phyloP scores from a whole-genome alignment of 202 grass and related monocot species.

The Eragrostis tef region DNA sequence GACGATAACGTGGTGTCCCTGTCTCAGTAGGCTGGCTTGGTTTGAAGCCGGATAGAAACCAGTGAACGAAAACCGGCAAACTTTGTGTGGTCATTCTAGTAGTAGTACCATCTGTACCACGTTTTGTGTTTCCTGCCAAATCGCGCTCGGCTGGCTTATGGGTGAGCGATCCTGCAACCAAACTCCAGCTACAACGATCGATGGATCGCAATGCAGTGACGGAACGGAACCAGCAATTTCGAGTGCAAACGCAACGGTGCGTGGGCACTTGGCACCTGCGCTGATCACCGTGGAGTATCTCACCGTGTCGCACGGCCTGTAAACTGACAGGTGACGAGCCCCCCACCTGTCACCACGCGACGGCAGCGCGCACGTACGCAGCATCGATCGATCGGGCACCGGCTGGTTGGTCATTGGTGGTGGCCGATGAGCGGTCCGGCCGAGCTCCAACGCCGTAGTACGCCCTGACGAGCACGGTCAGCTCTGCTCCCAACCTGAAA shows the following conservation, averaged over 20 bases:
- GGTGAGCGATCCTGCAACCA: background rate
- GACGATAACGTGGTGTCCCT: background rate
- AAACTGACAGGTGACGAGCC: too few relatives aligned
- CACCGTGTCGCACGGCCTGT: too few relatives aligned
- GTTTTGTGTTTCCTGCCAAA: background rate
- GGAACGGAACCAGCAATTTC: too few relatives aligned
- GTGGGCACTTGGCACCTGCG: too few relatives aligned
- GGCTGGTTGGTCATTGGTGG: background rate
- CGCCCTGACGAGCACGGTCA: slow-evolving; percentile 13
- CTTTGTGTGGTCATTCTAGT: background rate
- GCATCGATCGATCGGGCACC: too few relatives aligned
- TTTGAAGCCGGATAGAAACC: background rate
- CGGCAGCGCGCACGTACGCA: too few relatives aligned
- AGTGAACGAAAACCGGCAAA: background rate
- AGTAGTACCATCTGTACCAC: background rate
- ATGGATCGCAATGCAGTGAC: too few relatives aligned
- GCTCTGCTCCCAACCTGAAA: background rate
- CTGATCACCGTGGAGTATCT: too few relatives aligned
- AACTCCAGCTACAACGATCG: too few relatives aligned
- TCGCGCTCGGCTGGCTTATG: background rate
- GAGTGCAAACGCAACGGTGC: too few relatives aligned
- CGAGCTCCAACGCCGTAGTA: background rate
- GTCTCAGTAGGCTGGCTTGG: background rate
- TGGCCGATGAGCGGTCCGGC: slow-evolving; percentile 3
- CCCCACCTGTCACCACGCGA: too few relatives aligned